phyloP scores from a whole-genome alignment of 768 basidiomycete species.

The Collybiopsis confluens region DNA sequence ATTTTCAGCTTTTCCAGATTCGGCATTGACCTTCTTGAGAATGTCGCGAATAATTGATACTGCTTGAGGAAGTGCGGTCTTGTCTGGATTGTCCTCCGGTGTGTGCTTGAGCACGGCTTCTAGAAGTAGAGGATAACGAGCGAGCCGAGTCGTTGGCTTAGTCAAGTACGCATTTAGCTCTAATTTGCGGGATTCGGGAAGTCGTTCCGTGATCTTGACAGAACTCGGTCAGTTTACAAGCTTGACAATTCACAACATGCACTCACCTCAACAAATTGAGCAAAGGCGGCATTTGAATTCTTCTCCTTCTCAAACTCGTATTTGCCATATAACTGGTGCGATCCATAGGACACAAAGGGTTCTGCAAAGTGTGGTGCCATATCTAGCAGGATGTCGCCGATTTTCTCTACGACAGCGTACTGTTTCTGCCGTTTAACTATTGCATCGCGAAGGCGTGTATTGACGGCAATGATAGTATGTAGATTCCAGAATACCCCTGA shows the following conservation, averaged over 20 bases:
- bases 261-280: slow-evolving; percentile 90
- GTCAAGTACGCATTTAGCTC: slow-evolving; percentile 98
- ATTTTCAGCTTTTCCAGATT: slow-evolving; percentile 95
- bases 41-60: slow-evolving; percentile 77
- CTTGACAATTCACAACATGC: neutral
- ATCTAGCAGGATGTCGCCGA: slow-evolving; percentile 90
- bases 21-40: slow-evolving; percentile 82
- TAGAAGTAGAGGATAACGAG: slow-evolving; percentile 91
- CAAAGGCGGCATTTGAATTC: slow-evolving; percentile 85
- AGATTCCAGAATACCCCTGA: slow-evolving; percentile 98
- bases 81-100: slow-evolving; percentile 85
- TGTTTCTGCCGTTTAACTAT: slow-evolving; percentile 94
- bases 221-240: neutral
- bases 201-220: slow-evolving; percentile 76
- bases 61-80: slow-evolving; percentile 69
- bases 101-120: slow-evolving; percentile 93
- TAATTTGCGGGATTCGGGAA: slow-evolving; percentile 92
- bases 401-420: slow-evolving; percentile 86
- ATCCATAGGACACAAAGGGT: slow-evolving; percentile 93
- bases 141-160: slow-evolving; percentile 95
- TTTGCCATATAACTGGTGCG: slow-evolving; percentile 96
- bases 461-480: slow-evolving; percentile 88
- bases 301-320: slow-evolving; percentile 99
- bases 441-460: slow-evolving; percentile 86
- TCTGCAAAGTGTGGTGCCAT: slow-evolving; percentile 73